Evolutionary conservation across 2,329 filamentous ascomycete genomes (phyloP).

Genomic region (Cladosporium colombiae): DNA sequence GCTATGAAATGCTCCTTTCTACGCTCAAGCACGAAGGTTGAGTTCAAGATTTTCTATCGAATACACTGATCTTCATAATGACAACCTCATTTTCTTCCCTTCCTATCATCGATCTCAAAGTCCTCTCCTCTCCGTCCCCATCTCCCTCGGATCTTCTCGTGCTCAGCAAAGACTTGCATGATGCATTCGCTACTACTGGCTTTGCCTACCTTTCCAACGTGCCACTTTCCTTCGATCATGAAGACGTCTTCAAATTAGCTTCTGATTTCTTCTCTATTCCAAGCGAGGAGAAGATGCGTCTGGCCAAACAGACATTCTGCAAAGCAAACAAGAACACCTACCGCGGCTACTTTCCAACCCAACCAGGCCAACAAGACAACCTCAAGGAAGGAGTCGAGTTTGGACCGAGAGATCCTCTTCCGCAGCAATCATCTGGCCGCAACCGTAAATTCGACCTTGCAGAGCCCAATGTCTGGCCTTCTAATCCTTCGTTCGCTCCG

Average conservation of each 20-base stretch:
- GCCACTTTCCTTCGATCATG: slow-evolving; percentile 45
- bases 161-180: slow-evolving; percentile 43
- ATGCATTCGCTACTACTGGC: slow-evolving; percentile 49
- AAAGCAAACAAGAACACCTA: slow-evolving; percentile 47
- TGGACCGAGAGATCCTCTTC: slow-evolving; percentile 35
- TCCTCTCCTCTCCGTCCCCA: slow-evolving; percentile 35
- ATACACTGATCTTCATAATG: slow-evolving; percentile 37
- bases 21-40: background rate
- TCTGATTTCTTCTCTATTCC: slow-evolving; percentile 29
- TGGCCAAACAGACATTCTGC: slow-evolving; percentile 48
- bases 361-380: slow-evolving; percentile 44
- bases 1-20: background rate
- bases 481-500: slow-evolving; percentile 25
- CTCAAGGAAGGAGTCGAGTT: slow-evolving; percentile 52
- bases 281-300: slow-evolving; percentile 23
- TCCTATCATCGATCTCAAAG: slow-evolving; percentile 45
- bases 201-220: slow-evolving; percentile 50
- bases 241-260: slow-evolving; percentile 45
- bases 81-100: slow-evolving; percentile 46
- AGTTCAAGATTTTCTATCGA: background rate
- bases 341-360: slow-evolving; percentile 49
- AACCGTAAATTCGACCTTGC: slow-evolving; percentile 41
- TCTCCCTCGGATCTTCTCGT: slow-evolving; percentile 30
- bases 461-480: slow-evolving; percentile 47
- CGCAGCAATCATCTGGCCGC: slow-evolving; percentile 13